Conservation (phyloP, 1,139 yeast species). For the Pichia sp. region DNA sequence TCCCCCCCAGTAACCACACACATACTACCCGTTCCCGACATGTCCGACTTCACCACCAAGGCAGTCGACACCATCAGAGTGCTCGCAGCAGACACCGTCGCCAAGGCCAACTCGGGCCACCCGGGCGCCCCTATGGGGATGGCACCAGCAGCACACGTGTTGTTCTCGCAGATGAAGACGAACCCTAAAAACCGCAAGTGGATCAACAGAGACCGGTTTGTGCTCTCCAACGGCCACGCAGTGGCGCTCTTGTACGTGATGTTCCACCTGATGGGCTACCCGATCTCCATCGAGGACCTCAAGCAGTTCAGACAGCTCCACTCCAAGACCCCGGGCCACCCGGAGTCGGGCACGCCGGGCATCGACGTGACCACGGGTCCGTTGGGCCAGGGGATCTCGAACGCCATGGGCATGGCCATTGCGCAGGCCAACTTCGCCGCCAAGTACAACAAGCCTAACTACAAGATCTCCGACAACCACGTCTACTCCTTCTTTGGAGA, state of each 20-base stretch:
- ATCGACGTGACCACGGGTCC: constrained; percentile 99
- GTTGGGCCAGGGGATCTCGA: constrained; percentile 95
- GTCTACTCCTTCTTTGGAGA: constrained; percentile 89
- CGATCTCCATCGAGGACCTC: constrained; percentile 77
- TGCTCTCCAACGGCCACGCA: constrained; percentile 95
- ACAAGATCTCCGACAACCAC: constrained; percentile 61
- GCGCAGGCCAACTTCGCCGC: constrained; percentile 94
- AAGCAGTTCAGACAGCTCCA: constrained; percentile 85
- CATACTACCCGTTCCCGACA: neutral
- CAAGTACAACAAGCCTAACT: constrained; percentile 86
- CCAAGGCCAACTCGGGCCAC: constrained; percentile 94
- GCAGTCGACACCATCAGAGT: constrained; percentile 89
- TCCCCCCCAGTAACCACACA: too few relatives aligned
- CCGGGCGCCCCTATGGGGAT: constrained; percentile 99
- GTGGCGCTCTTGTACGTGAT: constrained; percentile 86
- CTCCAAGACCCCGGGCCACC: constrained; percentile 97
- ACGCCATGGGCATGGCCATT: constrained; percentile 95
- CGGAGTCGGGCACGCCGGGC: constrained; percentile 84
- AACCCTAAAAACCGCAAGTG: constrained; percentile 90
- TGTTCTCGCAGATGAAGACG: constrained; percentile 77
- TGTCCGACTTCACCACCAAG: constrained; percentile 36
- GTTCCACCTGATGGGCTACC: constrained; percentile 84
- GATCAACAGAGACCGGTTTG: constrained; percentile 95
- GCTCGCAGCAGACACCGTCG: constrained; percentile 82
- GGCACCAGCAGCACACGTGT: constrained; percentile 80